phyloP scores from a whole-genome alignment of 2,329 filamentous ascomycete genomes.

The Sporothrix brunneoviolacea region DNA sequence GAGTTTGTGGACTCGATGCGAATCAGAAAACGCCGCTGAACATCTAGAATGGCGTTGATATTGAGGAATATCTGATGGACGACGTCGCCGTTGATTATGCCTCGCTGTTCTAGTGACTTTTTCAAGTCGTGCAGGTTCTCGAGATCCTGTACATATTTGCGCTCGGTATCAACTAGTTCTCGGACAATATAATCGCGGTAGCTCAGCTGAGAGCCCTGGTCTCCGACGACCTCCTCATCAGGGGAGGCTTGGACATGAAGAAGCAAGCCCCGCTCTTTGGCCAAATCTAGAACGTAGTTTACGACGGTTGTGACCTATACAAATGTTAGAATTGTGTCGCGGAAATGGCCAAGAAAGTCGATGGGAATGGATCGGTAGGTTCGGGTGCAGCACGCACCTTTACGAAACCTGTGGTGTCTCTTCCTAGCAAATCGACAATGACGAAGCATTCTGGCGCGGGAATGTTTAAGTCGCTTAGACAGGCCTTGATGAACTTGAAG shows the following conservation, averaged over 20 bases:
- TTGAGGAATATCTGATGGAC: conserved; percentile 96
- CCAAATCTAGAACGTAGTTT: conserved; percentile 82
- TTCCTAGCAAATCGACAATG: conserved; percentile 82
- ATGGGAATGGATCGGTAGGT: too few relatives aligned
- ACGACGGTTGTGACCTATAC: conserved; percentile 77
- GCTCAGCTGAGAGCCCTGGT: conserved; percentile 60
- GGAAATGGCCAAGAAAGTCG: neutral
- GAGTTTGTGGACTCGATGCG: conserved; percentile 93
- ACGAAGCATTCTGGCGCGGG: conserved; percentile 81
- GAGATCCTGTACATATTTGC: conserved; percentile 95
- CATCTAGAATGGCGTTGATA: conserved; percentile 88
- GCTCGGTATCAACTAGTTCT: conserved; percentile 88
- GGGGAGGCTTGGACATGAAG: conserved; percentile 52
- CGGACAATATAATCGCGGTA: conserved; percentile 81
- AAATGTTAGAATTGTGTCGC: neutral
- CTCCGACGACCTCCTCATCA: conserved; percentile 44
- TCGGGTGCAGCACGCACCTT: conserved; percentile 57
- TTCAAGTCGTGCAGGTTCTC: conserved; percentile 92
- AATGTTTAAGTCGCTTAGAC: conserved; percentile 73
- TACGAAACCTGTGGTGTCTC: conserved; percentile 94
- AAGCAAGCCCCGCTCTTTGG: conserved; percentile 71
- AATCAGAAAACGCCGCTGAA: conserved; percentile 90
- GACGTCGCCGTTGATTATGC: conserved; percentile 79
- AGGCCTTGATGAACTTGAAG: conserved; percentile 89
- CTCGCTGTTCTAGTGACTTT: conserved; percentile 79